Conservation (phyloP, 768 basidiomycete species). For the Fomitopsis serialis region DNA sequence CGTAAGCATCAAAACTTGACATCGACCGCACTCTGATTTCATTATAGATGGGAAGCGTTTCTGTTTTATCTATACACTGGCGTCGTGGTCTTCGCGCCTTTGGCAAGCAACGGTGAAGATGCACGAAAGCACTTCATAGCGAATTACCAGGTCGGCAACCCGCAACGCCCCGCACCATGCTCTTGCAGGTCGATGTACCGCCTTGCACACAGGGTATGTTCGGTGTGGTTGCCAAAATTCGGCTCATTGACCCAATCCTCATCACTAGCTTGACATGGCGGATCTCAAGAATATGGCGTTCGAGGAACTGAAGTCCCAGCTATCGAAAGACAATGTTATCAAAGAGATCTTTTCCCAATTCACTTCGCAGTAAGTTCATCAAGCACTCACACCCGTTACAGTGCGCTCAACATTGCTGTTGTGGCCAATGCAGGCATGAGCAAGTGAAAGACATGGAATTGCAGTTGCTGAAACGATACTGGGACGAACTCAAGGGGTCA, state of each 20-base stretch:
- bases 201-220: constrained; percentile 14
- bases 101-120: not conserved
- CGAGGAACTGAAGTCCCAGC: constrained; percentile 6
- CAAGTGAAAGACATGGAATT: not conserved
- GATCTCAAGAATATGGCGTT: constrained; percentile 9
- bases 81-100: not conserved
- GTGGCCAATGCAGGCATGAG: not conserved
- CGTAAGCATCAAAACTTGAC: not conserved
- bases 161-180: constrained; percentile 1
- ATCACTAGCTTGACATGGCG: constrained; percentile 6
- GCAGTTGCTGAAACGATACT: not conserved
- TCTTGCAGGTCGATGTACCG: constrained; percentile 22
- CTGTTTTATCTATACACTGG: not conserved
- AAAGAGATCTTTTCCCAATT: constrained; percentile 16
- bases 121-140: not conserved
- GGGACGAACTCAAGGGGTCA: not conserved
- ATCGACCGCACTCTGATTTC: not conserved
- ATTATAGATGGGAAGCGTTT: not conserved
- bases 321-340: constrained; percentile 13
- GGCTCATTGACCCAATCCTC: not conserved
- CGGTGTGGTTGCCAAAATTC: too few relatives aligned
- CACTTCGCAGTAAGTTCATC: not conserved
- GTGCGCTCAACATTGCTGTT: not conserved
- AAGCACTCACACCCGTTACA: not conserved
- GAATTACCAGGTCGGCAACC: not conserved